Conservation (phyloP, 345 rosid species). For the Leavenworthia alabamica region DNA sequence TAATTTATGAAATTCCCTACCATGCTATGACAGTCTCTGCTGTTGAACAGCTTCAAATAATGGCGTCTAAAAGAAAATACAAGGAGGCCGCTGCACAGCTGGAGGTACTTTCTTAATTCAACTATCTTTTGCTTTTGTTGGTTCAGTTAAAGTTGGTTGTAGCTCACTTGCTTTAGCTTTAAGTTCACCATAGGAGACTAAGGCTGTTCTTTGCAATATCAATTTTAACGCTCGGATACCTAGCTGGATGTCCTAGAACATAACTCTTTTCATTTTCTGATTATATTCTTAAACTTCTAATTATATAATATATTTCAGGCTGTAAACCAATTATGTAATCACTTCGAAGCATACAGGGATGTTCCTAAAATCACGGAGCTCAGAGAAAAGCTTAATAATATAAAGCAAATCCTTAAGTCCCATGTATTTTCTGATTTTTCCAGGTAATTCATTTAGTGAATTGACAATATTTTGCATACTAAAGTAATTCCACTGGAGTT, state of each 20-base stretch:
- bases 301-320: conserved; percentile 62
- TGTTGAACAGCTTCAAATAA: conserved; percentile 95
- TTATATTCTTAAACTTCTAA: not conserved
- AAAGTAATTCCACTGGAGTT: not conserved
- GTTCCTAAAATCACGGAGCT: conserved; percentile 96
- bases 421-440: conserved; percentile 95
- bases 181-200: not conserved
- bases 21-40: conserved; percentile 70
- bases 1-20: conserved; percentile 19
- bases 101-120: conserved; percentile 52
- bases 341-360: conserved; percentile 96
- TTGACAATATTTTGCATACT: not conserved
- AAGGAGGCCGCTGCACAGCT: conserved; percentile 98
- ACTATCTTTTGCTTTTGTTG: not conserved
- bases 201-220: not conserved
- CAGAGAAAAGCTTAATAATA: conserved; percentile 88
- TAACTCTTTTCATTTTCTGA: not conserved
- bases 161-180: conserved; percentile 3
- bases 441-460: conserved; percentile 47
- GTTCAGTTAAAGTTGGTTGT: not conserved
- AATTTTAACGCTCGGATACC: not conserved
- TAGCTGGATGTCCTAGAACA: not conserved
- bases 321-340: conserved; percentile 92
- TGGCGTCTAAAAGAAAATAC: conserved; percentile 96
- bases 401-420: conserved; percentile 91